Conservation (phyloP, 768 basidiomycete genomes). For the Exidia glandulosa region DNA sequence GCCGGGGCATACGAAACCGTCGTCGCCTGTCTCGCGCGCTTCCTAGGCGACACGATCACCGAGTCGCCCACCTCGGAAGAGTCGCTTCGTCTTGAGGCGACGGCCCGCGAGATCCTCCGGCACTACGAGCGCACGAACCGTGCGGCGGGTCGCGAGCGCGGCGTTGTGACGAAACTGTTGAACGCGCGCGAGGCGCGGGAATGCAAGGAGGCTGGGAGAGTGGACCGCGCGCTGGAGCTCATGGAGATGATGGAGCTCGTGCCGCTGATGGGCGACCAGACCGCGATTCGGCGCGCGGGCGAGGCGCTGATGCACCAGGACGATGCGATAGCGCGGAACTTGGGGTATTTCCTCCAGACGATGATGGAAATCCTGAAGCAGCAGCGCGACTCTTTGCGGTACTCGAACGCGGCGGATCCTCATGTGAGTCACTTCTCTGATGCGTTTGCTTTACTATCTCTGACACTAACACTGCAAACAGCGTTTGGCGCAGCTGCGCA, state of each 20-base stretch:
- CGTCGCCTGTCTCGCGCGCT: constrained; percentile 74
- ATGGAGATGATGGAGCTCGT: constrained; percentile 82
- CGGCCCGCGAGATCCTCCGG: constrained; percentile 66
- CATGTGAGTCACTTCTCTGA: constrained; percentile 6
- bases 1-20: constrained; percentile 87
- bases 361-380: constrained; percentile 88
- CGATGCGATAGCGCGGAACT: constrained; percentile 69
- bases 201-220: constrained; percentile 56
- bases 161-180: constrained; percentile 64
- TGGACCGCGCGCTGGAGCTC: constrained; percentile 76
- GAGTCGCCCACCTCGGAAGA: constrained; percentile 39
- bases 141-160: constrained; percentile 59
- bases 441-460: constrained; percentile 10
- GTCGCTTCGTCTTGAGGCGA: constrained; percentile 54
- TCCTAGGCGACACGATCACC: constrained; percentile 72
- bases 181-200: constrained; percentile 73
- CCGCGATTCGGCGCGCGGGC: constrained; percentile 72
- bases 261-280: constrained; percentile 76
- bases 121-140: constrained; percentile 71
- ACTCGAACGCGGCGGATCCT: constrained; percentile 59
- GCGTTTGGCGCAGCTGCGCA: constrained; percentile 58
- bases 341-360: constrained; percentile 77
- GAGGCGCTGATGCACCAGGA: constrained; percentile 90
- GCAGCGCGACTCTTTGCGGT: constrained; percentile 69
- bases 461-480: constrained; percentile 16